These are phyloP conservation scores for Plantago ovata DNA, from an alignment of 257 asterid species.

Conservation along the genomic window DNA sequence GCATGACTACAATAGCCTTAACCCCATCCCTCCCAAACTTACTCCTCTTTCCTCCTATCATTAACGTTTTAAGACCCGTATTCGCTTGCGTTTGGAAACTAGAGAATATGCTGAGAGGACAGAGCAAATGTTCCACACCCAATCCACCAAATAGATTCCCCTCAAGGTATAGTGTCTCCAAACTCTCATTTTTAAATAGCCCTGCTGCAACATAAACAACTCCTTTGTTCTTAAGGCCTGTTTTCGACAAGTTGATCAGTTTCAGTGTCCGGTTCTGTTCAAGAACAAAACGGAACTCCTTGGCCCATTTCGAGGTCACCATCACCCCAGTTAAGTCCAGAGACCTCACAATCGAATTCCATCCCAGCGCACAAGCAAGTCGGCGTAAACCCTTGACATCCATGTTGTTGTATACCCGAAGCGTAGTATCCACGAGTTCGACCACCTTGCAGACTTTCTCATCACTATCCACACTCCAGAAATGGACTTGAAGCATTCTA, in stretches of 20 bases:
- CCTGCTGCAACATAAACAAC: constrained; percentile 78
- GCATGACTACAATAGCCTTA: constrained; percentile 57
- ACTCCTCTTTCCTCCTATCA: constrained; percentile 63
- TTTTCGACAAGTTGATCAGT: constrained; percentile 57
- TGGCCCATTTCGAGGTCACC: constrained; percentile 77
- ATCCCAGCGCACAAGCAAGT: constrained; percentile 62
- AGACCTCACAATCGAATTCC: constrained; percentile 60
- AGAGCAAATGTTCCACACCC: constrained; percentile 76
- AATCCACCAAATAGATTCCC: constrained; percentile 65
- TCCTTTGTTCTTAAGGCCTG: constrained; percentile 68
- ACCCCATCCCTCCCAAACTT: constrained; percentile 70
- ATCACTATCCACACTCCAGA: constrained; percentile 46
- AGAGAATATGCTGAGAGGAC: constrained; percentile 80
- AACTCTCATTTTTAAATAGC: constrained; percentile 57
- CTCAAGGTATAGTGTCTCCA: constrained; percentile 55
- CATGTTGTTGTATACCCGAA: constrained; percentile 43
- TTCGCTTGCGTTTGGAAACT: constrained; percentile 74
- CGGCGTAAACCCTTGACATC: constrained; percentile 54
- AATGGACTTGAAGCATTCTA: constrained; percentile 63
- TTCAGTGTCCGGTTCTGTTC: constrained; percentile 68
- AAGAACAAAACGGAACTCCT: constrained; percentile 74
- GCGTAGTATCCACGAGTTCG: constrained; percentile 52
- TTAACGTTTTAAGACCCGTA: constrained; percentile 43
- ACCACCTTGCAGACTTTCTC: constrained; percentile 43
- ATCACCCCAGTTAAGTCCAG: constrained; percentile 69